phyloP scores from a whole-genome alignment of 179 eudicot species.

The Spergularia azorica region DNA sequence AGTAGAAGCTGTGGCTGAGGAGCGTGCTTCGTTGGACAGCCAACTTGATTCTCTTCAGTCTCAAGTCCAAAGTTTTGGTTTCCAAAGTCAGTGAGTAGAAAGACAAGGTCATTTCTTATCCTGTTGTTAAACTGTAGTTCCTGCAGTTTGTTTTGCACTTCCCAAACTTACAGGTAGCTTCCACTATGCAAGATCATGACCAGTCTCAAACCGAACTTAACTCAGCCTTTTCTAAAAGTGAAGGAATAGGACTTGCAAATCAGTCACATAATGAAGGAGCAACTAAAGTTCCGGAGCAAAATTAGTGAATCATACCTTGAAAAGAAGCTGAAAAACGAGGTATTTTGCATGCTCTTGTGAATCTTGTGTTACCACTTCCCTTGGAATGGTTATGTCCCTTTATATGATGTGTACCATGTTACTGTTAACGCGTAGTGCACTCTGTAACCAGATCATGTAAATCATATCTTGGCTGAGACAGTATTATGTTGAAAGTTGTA shows the following conservation, averaged over 20 bases:
- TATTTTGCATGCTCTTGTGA: constrained; percentile 19
- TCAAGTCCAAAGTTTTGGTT: constrained; percentile 55
- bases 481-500: background rate
- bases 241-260: constrained; percentile 90
- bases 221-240: constrained; percentile 60
- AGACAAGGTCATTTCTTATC: constrained; percentile 45
- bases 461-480: background rate
- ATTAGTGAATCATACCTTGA: constrained; percentile 72
- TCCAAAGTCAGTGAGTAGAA: constrained; percentile 60
- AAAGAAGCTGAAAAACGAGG: constrained; percentile 96
- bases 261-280: constrained; percentile 61
- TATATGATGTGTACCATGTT: background rate
- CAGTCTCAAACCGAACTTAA: constrained; percentile 72
- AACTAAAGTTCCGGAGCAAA: constrained; percentile 65
- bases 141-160: background rate
- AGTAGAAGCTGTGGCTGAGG: constrained; percentile 78
- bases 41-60: constrained; percentile 59
- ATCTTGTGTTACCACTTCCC: background rate
- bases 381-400: background rate
- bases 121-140: background rate
- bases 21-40: constrained; percentile 60
- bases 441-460: too few species aligned
- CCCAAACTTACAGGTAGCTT: constrained; percentile 56
- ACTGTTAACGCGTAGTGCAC: too few species aligned
- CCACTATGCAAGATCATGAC: constrained; percentile 52